Conservation (phyloP, 345 rosid genomes). For the Hypericum androsaemum region DNA sequence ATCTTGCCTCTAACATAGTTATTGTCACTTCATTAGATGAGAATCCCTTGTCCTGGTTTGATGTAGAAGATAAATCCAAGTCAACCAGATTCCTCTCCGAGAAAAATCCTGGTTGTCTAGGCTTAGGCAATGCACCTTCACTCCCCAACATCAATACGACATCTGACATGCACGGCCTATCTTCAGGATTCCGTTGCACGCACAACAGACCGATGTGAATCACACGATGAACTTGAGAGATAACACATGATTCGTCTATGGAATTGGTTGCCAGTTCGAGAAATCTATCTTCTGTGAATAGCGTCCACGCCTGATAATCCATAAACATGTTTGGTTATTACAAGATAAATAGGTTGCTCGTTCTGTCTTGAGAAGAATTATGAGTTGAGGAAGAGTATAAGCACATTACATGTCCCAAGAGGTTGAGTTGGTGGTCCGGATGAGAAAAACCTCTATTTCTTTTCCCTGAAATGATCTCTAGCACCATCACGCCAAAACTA, state of each 20-base stretch:
- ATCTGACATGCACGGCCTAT: constrained; percentile 16
- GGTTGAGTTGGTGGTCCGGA: constrained; percentile 3
- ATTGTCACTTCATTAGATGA: no score
- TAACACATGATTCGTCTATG: not conserved
- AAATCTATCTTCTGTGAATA: constrained; percentile 3
- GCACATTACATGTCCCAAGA: constrained; percentile 11
- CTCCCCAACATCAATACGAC: constrained; percentile 13
- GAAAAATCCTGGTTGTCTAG: constrained; percentile 16
- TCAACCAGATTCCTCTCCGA: constrained; percentile 7
- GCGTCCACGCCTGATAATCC: constrained; percentile 8
- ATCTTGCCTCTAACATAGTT: no score
- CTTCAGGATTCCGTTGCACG: constrained; percentile 11
- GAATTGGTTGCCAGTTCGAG: not conserved
- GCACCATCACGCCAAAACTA: constrained; percentile 8
- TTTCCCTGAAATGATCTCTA: constrained; percentile 1
- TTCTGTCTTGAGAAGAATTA: no score
- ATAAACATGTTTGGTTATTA: no score
- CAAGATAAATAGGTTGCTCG: no score
- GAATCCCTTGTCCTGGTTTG: no score
- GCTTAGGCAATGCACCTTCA: constrained; percentile 8
- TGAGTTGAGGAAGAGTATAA: no score
- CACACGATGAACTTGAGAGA: not conserved
- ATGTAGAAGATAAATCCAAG: not conserved
- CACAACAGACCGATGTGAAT: constrained; percentile 14
- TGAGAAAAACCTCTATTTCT: constrained; percentile 2